phyloP scores from a whole-genome alignment of 306 rosid genomes.

The Cucumis hystrix region DNA sequence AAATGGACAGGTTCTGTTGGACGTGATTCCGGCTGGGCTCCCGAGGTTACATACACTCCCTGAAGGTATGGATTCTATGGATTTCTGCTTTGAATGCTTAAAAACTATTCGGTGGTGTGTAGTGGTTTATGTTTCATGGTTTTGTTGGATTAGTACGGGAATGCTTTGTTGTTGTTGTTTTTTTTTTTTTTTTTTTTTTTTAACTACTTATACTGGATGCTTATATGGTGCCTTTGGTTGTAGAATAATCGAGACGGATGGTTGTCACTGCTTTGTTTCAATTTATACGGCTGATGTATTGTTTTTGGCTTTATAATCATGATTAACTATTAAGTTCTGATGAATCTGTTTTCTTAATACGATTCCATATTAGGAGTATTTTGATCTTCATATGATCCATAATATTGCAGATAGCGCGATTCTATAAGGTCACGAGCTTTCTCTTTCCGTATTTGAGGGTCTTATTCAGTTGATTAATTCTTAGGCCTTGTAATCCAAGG shows the following conservation, averaged over 20 bases:
- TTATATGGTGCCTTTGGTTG: not conserved
- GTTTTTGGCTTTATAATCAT: not conserved
- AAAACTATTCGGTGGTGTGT: not conserved
- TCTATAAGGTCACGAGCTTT: not conserved
- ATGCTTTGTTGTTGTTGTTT: not conserved
- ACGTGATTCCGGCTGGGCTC: slow-evolving; percentile 72
- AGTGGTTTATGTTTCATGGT: not conserved
- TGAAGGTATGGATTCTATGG: slow-evolving; percentile 48
- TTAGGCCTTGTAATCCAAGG: not conserved
- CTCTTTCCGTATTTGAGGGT: not conserved
- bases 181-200: not conserved
- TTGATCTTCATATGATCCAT: not conserved
- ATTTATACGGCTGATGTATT: not conserved
- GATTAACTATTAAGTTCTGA: not conserved
- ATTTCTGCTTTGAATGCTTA: not conserved
- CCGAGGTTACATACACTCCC: slow-evolving; percentile 77
- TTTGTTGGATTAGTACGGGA: not conserved
- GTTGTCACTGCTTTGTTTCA: not conserved
- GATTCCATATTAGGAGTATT: not conserved
- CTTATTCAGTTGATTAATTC: not conserved
- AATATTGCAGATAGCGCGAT: not conserved
- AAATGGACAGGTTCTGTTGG: slow-evolving; percentile 39
- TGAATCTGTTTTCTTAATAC: not conserved
- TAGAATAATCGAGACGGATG: not conserved
- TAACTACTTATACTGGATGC: not conserved